Percentiles rank a stretch among this genome's conserved stretches.
Conservation (phyloP, 345 rosid species). For the Geranium brycei region DNA sequence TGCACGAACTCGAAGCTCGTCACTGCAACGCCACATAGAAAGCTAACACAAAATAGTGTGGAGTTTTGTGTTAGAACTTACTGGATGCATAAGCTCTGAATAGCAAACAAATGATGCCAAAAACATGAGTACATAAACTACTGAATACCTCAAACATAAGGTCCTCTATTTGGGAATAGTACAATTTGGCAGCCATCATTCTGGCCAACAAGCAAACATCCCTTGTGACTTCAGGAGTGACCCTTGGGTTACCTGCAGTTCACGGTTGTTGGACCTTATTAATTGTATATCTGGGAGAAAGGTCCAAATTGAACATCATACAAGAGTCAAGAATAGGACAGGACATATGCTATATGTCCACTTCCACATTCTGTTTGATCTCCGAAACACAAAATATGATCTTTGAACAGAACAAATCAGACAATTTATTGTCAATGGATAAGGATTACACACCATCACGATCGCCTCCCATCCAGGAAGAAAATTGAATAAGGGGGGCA, state of each 20-base stretch:
- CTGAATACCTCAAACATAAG: slow-evolving; percentile 85
- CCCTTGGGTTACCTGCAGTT: slow-evolving; percentile 82
- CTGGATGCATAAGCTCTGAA: background rate
- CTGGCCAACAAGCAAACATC: slow-evolving; percentile 95
- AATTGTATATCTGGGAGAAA: background rate
- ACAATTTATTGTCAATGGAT: too few relatives aligned
- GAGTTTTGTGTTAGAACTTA: background rate
- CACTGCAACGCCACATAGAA: slow-evolving; percentile 99
- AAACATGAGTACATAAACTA: background rate
- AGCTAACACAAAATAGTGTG: slow-evolving; percentile 32
- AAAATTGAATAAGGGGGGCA: too few relatives aligned
- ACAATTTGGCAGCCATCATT: slow-evolving; percentile 98
- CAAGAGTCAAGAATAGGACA: background rate
- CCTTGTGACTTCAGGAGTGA: slow-evolving; percentile 97
- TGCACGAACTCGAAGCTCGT: slow-evolving; percentile 71
- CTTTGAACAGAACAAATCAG: too few relatives aligned
- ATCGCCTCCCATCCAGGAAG: too few relatives aligned
- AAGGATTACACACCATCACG: too few relatives aligned
- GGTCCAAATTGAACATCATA: background rate
- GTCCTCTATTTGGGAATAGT: slow-evolving; percentile 83
- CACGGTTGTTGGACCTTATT: background rate
- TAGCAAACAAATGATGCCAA: background rate
- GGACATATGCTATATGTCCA: too few relatives aligned
- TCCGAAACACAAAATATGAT: too few relatives aligned
- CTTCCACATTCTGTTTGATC: too few relatives aligned